Evolutionary conservation across 495 filamentous ascomycete species (phyloP).

Genomic region (Usnea hakonensis): DNA sequence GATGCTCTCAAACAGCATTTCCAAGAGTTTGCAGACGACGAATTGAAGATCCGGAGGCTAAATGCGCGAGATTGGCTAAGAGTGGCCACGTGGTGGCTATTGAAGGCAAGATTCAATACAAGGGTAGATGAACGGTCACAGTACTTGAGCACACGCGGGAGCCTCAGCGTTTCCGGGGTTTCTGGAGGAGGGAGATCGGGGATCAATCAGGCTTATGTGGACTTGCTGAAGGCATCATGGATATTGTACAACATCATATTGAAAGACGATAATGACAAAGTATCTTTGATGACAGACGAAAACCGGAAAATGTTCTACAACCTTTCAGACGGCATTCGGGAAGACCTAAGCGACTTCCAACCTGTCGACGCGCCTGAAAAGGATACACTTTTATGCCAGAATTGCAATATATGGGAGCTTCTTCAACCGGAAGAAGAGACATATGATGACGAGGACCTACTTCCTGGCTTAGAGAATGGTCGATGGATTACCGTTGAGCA

Average conservation of each 20-base stretch:
- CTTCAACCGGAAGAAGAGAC: constrained; percentile 32
- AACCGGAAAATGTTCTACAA: constrained; percentile 37
- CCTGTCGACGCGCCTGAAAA: constrained; percentile 29
- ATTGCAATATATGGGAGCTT: constrained; percentile 35
- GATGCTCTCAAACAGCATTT: constrained; percentile 25
- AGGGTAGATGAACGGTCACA: constrained; percentile 22
- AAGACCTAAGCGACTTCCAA: constrained; percentile 32
- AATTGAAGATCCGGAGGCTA: constrained; percentile 26
- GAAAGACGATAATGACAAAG: constrained; percentile 23
- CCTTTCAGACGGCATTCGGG: constrained; percentile 34
- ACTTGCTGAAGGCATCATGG: constrained; percentile 39
- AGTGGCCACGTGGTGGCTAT: constrained; percentile 40
- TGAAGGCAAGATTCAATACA: constrained; percentile 30
- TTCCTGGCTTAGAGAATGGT: constrained; percentile 27
- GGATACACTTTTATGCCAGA: constrained; percentile 25
- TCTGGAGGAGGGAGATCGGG: constrained; percentile 25
- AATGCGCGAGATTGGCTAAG: constrained; percentile 35
- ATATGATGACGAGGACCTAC: constrained; percentile 19
- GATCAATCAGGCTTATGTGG: constrained; percentile 34
- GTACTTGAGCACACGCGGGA: constrained; percentile 25
- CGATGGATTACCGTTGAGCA: constrained; percentile 35
- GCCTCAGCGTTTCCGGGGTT: constrained; percentile 20
- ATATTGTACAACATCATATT: constrained; percentile 36
- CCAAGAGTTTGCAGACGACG: constrained; percentile 23
- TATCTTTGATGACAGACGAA: constrained; percentile 30